Percentiles rank a stretch among this genome's conserved stretches.
phyloP scores from a whole-genome alignment of 2,329 filamentous ascomycete species.

The Penicillium sp. region DNA sequence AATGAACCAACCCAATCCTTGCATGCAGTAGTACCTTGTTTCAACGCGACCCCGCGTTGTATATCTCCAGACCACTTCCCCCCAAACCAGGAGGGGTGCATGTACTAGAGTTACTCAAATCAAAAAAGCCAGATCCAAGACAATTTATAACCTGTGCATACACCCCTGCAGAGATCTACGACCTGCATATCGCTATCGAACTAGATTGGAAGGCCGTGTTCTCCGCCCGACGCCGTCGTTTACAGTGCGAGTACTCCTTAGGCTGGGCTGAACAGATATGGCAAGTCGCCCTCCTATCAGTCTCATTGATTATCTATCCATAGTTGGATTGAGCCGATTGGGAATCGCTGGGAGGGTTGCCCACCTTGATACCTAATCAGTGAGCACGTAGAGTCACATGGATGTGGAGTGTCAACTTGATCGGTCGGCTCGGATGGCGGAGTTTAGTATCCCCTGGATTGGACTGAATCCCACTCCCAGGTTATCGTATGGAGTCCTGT shows the following conservation, averaged over 20 bases:
- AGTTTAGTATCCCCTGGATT: not conserved
- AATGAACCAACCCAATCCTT: conserved; percentile 7
- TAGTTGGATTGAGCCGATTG: not conserved
- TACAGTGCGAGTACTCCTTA: not conserved
- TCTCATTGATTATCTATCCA: not conserved
- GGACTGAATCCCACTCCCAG: not conserved
- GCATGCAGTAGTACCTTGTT: not conserved
- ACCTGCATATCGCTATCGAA: conserved; percentile 14
- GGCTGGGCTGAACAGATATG: not conserved
- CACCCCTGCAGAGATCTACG: conserved; percentile 27
- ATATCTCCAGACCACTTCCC: not conserved
- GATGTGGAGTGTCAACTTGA: not conserved
- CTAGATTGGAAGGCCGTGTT: conserved; percentile 20
- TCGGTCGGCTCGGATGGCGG: not conserved
- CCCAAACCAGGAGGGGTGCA: not conserved
- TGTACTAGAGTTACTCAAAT: not conserved
- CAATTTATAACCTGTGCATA: conserved; percentile 12
- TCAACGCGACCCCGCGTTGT: not conserved
- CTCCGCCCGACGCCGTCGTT: conserved; percentile 15
- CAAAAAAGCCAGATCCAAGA: conserved; percentile 12
- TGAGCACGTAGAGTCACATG: not conserved
- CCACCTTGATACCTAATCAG: not conserved
- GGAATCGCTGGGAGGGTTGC: not conserved
- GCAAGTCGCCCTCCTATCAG: not conserved
- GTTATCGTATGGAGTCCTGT: not conserved